Base-by-base conservation (phyloP, 2,329 filamentous ascomycete species). In the Aspergillus unguis region DNA sequence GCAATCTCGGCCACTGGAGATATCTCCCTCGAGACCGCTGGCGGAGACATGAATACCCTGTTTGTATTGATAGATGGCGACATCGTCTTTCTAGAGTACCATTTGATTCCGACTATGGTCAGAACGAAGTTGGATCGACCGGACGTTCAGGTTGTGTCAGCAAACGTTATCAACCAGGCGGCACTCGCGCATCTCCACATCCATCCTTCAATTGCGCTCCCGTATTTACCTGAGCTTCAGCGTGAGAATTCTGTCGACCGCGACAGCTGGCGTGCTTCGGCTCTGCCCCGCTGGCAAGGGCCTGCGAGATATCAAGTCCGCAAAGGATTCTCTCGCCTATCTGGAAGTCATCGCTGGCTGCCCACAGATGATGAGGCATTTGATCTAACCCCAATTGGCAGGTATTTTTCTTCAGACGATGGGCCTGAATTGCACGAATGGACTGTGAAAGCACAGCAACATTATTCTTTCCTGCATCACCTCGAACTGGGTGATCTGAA, bases 101-200 rank as follows among this genome's bases (percentile, higher is more conserved):
- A 71, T 48, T 71, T 77, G 26, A 80, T 85, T 44, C 75, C 79
- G 2, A 77, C 79, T 3, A 71, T 84, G 5, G 73, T 82, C 28
- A 77, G 78, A 56, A 80, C 78, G 23, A 78, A 78, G 55, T 63
- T 80, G 44, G 70, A 75, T 3, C 73, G 82, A 31, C 78, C 80
- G 6, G 74, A 80, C 36, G 74, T 75, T 27, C 76, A 75, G 56
- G 68, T 77, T 42, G 76, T 83, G 10, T 80, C 79, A 2, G 80
- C 80, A 45, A 83, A 84, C 56, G 71, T 84, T 25, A 69, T 83
- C 57, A 84, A 84, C 55, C 78, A 80, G 44, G 80, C 79, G 10
- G 71, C 79, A 8, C 75, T 82, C 31, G 74, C 75, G 44, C 77
- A 78, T 68, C 70, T 83, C 17, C 81, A 84, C 58, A 77, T 75